Conservation (phyloP, 129 eudicot species). For the Arctium minus region DNA sequence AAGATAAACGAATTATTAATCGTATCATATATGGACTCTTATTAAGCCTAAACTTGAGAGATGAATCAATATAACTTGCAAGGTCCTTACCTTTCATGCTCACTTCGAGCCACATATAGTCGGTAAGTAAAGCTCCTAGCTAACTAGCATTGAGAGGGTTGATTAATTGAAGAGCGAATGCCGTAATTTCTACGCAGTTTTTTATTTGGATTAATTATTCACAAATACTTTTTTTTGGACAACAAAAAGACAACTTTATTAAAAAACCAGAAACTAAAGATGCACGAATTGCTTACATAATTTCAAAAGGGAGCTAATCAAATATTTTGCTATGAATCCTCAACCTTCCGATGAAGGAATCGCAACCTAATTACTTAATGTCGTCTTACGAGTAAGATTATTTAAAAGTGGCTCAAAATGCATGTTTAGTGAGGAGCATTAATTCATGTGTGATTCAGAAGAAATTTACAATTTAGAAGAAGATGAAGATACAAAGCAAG, state of each 20-base stretch:
- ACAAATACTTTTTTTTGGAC: not conserved
- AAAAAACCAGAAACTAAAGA: no score
- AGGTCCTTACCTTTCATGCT: not conserved
- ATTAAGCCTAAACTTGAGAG: not conserved
- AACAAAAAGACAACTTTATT: no score
- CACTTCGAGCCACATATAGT: not conserved
- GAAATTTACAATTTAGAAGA: not conserved
- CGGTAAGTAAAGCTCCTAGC: not conserved
- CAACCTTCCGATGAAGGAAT: not conserved
- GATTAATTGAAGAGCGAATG: not conserved
- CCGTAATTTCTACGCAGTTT: not conserved
- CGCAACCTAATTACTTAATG: not conserved
- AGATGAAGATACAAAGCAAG: constrained; percentile 13
- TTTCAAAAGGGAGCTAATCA: no score
- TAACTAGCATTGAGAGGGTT: not conserved
- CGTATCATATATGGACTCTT: not conserved
- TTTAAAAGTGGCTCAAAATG: not conserved
- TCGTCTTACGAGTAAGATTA: not conserved
- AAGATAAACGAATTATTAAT: not conserved
- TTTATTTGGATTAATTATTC: not conserved
- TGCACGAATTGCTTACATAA: no score
- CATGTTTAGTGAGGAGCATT: constrained; percentile 8
- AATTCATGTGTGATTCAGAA: constrained; percentile 3
- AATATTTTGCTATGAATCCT: not conserved
- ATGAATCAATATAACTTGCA: not conserved